These are phyloP conservation scores for Daldinia sp. DNA, from an alignment of 2,329 filamentous ascomycete species.

Conservation along the genomic window DNA sequence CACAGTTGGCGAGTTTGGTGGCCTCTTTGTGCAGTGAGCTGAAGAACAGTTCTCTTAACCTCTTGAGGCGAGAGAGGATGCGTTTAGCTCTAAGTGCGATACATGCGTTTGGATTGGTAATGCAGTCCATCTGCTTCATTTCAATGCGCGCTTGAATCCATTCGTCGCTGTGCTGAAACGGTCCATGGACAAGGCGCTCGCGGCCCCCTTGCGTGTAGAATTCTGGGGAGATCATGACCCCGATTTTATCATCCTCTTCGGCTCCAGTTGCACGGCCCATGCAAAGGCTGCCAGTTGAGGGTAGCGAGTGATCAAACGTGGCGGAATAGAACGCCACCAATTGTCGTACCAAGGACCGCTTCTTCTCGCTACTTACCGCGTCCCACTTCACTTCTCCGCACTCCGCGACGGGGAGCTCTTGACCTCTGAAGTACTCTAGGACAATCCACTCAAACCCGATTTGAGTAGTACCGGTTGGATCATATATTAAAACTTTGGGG, in stretches of 20 bases:
- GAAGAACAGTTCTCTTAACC: background rate
- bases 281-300: background rate
- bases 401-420: background rate
- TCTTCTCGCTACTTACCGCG: background rate
- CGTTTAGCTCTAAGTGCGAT: background rate
- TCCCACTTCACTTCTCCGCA: background rate
- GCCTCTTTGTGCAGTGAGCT: background rate
- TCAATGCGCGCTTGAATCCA: background rate
- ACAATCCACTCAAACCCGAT: slow-evolving; percentile 6
- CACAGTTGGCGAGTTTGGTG: background rate
- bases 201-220: background rate
- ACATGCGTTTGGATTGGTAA: background rate
- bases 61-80: slow-evolving; percentile 3
- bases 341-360: background rate
- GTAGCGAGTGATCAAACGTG: background rate
- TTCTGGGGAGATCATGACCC: background rate
- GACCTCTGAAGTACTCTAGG: background rate
- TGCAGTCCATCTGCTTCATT: background rate
- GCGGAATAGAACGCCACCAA: background rate
- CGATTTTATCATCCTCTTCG: background rate
- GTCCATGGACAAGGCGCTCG: background rate
- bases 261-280: background rate
- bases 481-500: background rate
- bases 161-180: background rate
- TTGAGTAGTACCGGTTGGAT: background rate